These are phyloP conservation scores for Lepidium sativum DNA, from an alignment of 345 rosid species.

Conservation along the genomic window DNA sequence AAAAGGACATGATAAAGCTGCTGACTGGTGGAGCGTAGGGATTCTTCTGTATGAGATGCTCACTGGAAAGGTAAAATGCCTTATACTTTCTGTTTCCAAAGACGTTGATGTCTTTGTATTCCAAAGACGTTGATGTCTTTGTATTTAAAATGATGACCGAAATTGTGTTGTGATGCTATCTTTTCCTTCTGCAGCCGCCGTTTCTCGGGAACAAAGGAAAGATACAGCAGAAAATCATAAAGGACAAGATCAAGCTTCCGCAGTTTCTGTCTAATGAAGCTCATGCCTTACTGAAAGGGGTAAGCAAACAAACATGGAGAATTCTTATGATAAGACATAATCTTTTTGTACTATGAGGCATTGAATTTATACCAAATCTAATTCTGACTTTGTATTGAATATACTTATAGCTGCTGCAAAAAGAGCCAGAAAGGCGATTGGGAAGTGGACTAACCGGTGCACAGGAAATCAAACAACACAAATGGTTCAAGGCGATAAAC, in stretches of 20 bases:
- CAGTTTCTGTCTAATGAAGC: conserved; percentile 66
- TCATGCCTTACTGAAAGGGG: conserved; percentile 76
- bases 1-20: conserved; percentile 87
- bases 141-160: neutral
- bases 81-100: neutral
- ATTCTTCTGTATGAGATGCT: conserved; percentile 87
- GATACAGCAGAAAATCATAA: conserved; percentile 72
- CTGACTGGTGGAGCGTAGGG: conserved; percentile 99
- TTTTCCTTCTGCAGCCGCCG: conserved; percentile 57
- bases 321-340: neutral
- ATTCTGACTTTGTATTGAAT: conserved; percentile 7
- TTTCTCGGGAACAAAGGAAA: conserved; percentile 53
- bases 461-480: conserved; percentile 66
- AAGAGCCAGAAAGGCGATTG: conserved; percentile 61
- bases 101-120: neutral
- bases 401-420: conserved; percentile 58
- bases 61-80: conserved; percentile 56
- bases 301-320: conserved; percentile 14
- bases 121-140: neutral
- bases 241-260: conserved; percentile 77
- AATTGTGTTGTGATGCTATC: neutral
- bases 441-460: conserved; percentile 66
- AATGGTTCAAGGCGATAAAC: conserved; percentile 78
- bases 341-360: neutral
- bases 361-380: neutral